Base-by-base conservation (phyloP, 2,329 filamentous ascomycete genomes). In the Leptographium procerum region DNA sequence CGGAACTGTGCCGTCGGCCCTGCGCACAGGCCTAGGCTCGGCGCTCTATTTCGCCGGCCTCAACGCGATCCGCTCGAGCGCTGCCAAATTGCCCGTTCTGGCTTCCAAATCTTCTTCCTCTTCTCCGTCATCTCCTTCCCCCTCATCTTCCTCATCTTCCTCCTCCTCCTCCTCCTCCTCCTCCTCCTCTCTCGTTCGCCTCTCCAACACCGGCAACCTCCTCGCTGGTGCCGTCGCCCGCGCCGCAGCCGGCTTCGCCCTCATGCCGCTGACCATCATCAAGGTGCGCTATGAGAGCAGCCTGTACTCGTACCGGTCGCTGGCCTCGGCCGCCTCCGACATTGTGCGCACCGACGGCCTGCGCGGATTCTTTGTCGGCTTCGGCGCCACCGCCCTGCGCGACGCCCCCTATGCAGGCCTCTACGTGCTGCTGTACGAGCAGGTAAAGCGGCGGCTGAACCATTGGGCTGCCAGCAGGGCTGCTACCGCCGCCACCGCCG, bases 401-500 rank as follows among this genome's bases (percentile, higher is more conserved):
- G 94, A 99, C 71, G 94, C 91, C n/a, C 94, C 94, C 0, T 97
- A 97, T 69, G 94, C 94, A 0, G 94, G 94, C 0, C 77, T 96
- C 19, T 99, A 99, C 68, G 90, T 99, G 1, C 76, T 96, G 9
- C 88, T 96, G 65, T 99, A 99, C 72, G 94, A 99, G 73, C 82
- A 89, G 67, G 79, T 84, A 59, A 95, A 95, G 72, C 81, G 77
- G 55, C 75, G 77, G 16, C 74, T 94, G 16, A 75, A 75, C 57
- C 61, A 62, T 1, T 52, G 31, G 58, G 59, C 55, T n/a, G n/a
- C 54, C 36, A 16, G 26, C 4, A 8, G n/a, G 4, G 7, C 5
- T 10, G 14, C 24, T 5, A 10, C 22, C 28, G 2, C 43, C 45
- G 16, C 4, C 22, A 48, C 22, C 45, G 22, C 5, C 45, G 28